Evolutionary conservation across 805 yeast genomes (phyloP), one percentile per base, ranked within the genome.

Genomic region (Candida insectalens): DNA sequence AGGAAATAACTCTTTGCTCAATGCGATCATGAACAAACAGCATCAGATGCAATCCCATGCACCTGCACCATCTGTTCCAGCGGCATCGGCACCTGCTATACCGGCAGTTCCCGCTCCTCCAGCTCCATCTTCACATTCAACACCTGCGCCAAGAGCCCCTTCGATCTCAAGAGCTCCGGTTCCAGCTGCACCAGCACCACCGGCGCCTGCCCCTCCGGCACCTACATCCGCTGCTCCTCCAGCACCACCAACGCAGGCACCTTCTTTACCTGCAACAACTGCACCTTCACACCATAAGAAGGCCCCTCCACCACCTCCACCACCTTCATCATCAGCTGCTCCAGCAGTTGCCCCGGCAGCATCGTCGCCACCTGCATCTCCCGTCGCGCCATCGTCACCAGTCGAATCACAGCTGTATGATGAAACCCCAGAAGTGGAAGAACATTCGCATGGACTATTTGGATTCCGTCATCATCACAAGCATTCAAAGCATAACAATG

Each of bases 311-410:
- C 6, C 27, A 4, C 36, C 41, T 8, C 32, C 43, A 6, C 14
- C 36, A 10, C 13, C 40, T 5, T 33, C 34, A 15, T 25, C 38
- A 10, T 18, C 37, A 13, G 16, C 30, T 15, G 19, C 27, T 13
- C 39, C 29, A 29, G 10, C 32, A 31, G 29, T 33, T 20, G 29
- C 46, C 21, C 34, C 40, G 18, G 37, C 37, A 18, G 29, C 38
- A 2, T 51, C 56, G 1, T 57, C 65, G 19, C 57, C 60, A 1
- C 59, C 60, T 6, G 25, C 26, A 10, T 7, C 23, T 12, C 10
- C 10, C 12, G 23, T 12, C 23, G 23, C 23, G 7, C 15, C 27
- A 27, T 22, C 32, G 9, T 19, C 30, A 2, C 19, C 34, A 8
- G 4, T 17, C 15, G 10, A 25, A 9, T 13, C 34, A 4, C 20